Conservation (phyloP, 2,329 filamentous ascomycete genomes). For the Fusarium sp. region DNA sequence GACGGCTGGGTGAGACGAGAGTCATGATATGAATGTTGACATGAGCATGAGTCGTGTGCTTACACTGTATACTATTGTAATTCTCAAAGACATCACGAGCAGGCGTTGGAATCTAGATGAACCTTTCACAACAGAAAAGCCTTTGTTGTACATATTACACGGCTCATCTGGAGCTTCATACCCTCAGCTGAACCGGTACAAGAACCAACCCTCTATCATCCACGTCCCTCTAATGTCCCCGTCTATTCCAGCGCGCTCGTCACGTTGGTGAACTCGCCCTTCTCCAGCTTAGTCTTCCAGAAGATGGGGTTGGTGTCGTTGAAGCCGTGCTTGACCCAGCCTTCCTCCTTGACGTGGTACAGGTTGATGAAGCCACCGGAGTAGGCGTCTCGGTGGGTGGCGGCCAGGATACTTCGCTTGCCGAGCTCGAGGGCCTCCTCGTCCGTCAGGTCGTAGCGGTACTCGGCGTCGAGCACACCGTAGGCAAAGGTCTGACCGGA, state of each 20-base stretch:
- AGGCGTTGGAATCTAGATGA: slow-evolving; percentile 8
- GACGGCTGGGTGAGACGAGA: slow-evolving; percentile 57
- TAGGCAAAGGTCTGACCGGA: slow-evolving; percentile 99
- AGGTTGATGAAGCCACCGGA: slow-evolving; percentile 98
- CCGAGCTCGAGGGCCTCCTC: slow-evolving; percentile 94
- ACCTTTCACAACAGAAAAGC: slow-evolving; percentile 43
- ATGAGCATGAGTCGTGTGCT: not conserved
- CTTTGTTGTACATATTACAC: slow-evolving; percentile 46
- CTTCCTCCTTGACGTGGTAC: slow-evolving; percentile 98
- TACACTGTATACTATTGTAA: slow-evolving; percentile 24
- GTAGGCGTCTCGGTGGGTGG: slow-evolving; percentile 97
- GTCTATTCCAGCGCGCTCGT: slow-evolving; percentile 76
- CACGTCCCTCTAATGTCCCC: slow-evolving; percentile 14
- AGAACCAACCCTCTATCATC: slow-evolving; percentile 37
- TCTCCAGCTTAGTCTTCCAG: slow-evolving; percentile 99
- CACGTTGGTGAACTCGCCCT: slow-evolving; percentile 98
- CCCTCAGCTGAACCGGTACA: slow-evolving; percentile 18
- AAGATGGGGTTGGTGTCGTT: slow-evolving; percentile 98
- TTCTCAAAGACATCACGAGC: slow-evolving; percentile 4
- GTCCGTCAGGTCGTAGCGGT: slow-evolving; percentile 86
- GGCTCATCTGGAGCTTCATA: slow-evolving; percentile 26
- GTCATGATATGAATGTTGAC: slow-evolving; percentile 1
- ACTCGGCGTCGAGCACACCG: slow-evolving; percentile 96
- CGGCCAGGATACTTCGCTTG: slow-evolving; percentile 91
- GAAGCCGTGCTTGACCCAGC: slow-evolving; percentile 99